Conservation (phyloP, 306 rosid species). For the Vigna radiata region DNA sequence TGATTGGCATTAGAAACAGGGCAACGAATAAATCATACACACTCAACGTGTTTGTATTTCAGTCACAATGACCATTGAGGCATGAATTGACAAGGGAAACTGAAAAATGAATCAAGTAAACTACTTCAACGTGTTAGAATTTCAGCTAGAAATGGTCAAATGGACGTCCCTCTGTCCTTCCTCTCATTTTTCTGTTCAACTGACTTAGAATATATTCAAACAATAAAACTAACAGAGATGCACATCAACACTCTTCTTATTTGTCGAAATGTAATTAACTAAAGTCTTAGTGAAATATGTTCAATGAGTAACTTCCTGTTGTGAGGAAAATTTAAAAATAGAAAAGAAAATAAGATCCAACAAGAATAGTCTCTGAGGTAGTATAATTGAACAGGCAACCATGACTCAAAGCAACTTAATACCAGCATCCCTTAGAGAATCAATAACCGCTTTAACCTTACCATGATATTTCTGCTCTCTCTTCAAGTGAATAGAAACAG, state of each 20-base stretch:
- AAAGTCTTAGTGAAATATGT: neutral
- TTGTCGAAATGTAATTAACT: constrained; percentile 1
- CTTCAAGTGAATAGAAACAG: constrained; percentile 78
- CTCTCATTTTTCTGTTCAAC: neutral
- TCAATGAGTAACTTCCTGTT: neutral
- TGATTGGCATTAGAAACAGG: neutral
- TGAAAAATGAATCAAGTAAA: neutral
- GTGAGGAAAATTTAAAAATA: neutral
- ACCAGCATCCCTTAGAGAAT: constrained; percentile 77
- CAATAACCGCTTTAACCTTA: constrained; percentile 84
- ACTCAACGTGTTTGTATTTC: neutral
- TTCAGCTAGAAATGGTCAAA: too few species aligned
- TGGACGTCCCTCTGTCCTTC: neutral
- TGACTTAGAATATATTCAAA: neutral
- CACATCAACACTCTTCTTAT: neutral
- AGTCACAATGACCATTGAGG: neutral
- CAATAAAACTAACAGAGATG: neutral
- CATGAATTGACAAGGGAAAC: neutral
- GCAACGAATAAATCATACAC: neutral
- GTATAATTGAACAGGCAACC: constrained; percentile 26
- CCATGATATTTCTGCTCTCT: constrained; percentile 96
- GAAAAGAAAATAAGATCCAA: constrained; percentile 31
- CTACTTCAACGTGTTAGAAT: neutral
- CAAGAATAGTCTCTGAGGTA: constrained; percentile 17
- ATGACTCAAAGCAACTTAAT: constrained; percentile 67